Conservation (phyloP, 2,329 filamentous ascomycete genomes). For the Fusarium coffeatum region DNA sequence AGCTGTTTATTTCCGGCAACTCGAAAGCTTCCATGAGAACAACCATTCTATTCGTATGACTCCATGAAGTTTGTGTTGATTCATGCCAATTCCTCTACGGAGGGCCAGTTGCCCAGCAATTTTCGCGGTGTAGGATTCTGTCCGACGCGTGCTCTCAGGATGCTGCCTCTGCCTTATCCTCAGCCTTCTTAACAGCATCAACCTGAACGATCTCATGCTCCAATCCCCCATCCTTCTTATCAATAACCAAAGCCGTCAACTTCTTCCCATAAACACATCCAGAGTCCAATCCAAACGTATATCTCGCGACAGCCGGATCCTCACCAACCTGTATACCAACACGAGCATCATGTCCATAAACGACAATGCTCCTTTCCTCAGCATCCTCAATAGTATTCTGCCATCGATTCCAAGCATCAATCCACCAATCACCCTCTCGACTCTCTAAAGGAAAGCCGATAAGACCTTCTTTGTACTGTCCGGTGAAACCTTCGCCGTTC, state of each 20-base stretch:
- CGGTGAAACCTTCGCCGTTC: conserved; percentile 2
- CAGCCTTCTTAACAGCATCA: neutral
- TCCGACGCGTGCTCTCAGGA: neutral
- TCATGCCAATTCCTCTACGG: neutral
- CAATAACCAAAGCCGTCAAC: conserved; percentile 33
- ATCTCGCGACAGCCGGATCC: conserved; percentile 54
- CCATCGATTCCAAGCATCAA: conserved; percentile 34
- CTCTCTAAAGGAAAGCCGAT: conserved; percentile 24
- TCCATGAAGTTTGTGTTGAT: neutral
- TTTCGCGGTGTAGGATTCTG: neutral
- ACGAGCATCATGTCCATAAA: conserved; percentile 87
- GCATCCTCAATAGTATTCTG: conserved; percentile 24
- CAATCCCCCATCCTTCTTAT: neutral
- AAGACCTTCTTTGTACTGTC: neutral
- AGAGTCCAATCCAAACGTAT: conserved; percentile 84
- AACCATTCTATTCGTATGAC: neutral
- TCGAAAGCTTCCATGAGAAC: neutral
- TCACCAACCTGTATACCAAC: conserved; percentile 64
- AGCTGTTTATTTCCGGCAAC: neutral
- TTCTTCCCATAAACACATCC: conserved; percentile 75
- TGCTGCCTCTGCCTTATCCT: neutral
- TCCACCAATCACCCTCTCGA: conserved; percentile 33
- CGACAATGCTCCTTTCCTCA: conserved; percentile 66
- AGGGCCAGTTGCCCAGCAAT: neutral
- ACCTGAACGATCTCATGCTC: conserved; percentile 31